Conservation (phyloP, 345 rosid genomes). For the Reutealis trisperma region DNA sequence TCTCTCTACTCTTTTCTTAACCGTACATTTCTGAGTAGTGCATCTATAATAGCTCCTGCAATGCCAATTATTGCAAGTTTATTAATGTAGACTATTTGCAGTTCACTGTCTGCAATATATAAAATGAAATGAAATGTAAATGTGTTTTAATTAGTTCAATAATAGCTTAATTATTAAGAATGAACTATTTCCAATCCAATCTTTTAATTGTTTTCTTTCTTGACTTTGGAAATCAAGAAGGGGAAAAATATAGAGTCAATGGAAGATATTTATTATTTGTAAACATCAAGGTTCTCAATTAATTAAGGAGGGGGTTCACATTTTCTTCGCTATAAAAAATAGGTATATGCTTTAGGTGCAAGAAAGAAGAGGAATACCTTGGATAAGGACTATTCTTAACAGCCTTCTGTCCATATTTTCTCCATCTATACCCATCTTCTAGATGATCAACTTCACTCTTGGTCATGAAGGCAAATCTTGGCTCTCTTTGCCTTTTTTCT, state of each 20-base stretch:
- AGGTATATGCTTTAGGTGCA: constrained; percentile 15
- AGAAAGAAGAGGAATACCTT: constrained; percentile 26
- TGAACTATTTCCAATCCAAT: background rate
- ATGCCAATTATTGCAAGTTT: background rate
- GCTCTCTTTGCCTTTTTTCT: constrained; percentile 31
- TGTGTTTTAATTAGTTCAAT: background rate
- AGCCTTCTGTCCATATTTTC: constrained; percentile 41
- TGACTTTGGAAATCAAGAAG: background rate
- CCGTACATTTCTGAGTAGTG: constrained; percentile 39
- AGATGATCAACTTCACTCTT: constrained; percentile 41
- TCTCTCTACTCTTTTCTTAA: constrained; percentile 37
- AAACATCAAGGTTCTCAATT: background rate
- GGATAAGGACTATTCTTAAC: constrained; percentile 46
- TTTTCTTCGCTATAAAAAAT: background rate
- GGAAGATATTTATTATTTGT: background rate
- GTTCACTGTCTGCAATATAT: too few relatives aligned
- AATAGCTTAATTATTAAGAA: background rate
- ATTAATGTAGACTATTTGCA: too few relatives aligned
- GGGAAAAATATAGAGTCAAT: background rate
- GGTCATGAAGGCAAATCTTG: constrained; percentile 42
- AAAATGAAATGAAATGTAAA: too few relatives aligned
- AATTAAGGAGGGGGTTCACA: background rate
- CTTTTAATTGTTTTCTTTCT: background rate
- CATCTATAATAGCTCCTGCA: constrained; percentile 40
- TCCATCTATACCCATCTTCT: constrained; percentile 42